A percentile compares a stretch with the other conserved stretches of the same genome.
phyloP scores from a whole-genome alignment of 345 rosid species.

The Salix caprea region DNA sequence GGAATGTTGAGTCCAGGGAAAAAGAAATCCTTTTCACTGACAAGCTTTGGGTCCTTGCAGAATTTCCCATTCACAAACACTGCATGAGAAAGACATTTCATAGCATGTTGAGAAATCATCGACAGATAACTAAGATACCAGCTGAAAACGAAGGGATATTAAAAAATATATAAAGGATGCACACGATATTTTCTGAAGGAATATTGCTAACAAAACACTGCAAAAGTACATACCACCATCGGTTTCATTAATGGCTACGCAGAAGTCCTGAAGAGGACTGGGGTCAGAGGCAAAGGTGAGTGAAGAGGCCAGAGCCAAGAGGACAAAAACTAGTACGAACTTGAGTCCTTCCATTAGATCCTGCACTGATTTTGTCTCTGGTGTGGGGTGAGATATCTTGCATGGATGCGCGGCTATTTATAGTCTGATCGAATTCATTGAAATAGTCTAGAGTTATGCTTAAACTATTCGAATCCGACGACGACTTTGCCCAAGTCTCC shows the following conservation, averaged over 20 bases:
- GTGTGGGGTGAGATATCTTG: background rate
- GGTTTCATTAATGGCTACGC: background rate
- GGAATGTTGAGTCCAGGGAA: background rate
- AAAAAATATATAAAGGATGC: background rate
- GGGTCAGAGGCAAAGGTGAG: constrained; percentile 1
- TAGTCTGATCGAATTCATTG: background rate
- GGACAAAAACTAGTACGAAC: background rate
- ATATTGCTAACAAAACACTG: too few relatives aligned
- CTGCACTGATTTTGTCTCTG: background rate
- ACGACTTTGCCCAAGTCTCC: background rate
- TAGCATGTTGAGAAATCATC: background rate
- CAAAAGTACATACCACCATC: background rate
- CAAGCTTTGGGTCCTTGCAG: constrained; percentile 8
- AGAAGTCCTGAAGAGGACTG: constrained; percentile 16
- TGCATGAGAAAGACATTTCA: background rate
- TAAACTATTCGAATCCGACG: background rate
- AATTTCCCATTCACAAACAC: constrained; percentile 9
- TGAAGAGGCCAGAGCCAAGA: background rate
- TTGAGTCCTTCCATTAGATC: background rate
- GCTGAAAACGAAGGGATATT: background rate
- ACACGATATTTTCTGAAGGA: background rate
- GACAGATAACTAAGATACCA: background rate
- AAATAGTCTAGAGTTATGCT: background rate
- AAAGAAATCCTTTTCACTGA: background rate
- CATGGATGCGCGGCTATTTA: background rate